These are phyloP conservation scores for Agroathelia rolfsii DNA, from an alignment of 1,284 basidiomycete species.

Conservation along the genomic window DNA sequence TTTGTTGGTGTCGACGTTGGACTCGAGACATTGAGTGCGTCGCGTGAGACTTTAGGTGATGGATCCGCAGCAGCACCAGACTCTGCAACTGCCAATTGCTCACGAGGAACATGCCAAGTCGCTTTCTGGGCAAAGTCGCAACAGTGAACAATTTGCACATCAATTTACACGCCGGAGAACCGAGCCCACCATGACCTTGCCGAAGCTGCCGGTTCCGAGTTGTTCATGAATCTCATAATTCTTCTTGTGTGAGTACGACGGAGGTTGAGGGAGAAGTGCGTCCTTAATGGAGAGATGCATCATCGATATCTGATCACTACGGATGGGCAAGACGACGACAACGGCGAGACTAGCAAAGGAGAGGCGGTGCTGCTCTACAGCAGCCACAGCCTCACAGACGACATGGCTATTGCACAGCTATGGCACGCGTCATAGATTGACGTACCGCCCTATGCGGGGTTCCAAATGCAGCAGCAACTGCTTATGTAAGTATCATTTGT, in stretches of 20 bases:
- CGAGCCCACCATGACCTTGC: constrained; percentile 68
- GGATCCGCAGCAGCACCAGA: constrained; percentile 39
- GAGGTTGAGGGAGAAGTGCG: constrained; percentile 65
- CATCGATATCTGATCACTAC: constrained; percentile 13
- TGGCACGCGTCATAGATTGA: no score
- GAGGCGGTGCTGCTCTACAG: no score
- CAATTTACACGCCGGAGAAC: neutral
- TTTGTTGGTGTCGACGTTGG: no score
- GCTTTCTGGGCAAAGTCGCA: constrained; percentile 37
- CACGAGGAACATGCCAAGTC: constrained; percentile 62
- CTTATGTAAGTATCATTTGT: no score
- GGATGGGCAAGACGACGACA: no score
- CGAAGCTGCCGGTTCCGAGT: constrained; percentile 77
- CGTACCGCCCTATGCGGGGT: no score
- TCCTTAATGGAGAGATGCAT: constrained; percentile 31
- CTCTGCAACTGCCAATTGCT: constrained; percentile 44
- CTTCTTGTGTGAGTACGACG: constrained; percentile 80
- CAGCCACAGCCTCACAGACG: no score
- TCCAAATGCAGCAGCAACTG: no score
- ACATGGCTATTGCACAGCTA: no score
- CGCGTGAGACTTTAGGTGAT: constrained; percentile 13
- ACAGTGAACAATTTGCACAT: neutral
- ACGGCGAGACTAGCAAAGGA: no score
- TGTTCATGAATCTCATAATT: constrained; percentile 64
- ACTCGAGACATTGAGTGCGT: constrained; percentile 10